phyloP scores from a whole-genome alignment of 257 asterid genomes.

The Petrea volubilis region DNA sequence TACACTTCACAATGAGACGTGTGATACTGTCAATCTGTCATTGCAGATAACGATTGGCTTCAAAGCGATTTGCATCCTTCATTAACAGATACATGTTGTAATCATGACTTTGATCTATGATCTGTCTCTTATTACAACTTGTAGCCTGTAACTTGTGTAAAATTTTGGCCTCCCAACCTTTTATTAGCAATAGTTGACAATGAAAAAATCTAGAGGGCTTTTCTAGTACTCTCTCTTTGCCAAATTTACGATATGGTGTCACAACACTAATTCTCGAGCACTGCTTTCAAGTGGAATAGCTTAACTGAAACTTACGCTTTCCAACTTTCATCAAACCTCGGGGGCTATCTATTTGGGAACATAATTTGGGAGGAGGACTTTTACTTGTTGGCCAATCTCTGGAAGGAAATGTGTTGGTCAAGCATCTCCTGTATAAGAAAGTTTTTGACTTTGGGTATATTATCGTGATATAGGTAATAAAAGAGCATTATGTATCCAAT shows the following conservation, averaged over 20 bases:
- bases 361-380: constrained; percentile 4
- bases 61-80: constrained; percentile 8
- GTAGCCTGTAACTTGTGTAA: not conserved
- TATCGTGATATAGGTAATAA: not conserved
- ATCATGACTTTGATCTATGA: constrained; percentile 7
- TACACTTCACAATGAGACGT: not conserved
- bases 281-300: not conserved
- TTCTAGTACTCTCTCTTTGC: not conserved
- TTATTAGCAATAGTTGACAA: not conserved
- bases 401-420: not conserved
- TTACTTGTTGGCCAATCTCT: not conserved
- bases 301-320: not conserved
- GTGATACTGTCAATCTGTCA: too few species aligned
- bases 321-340: not conserved
- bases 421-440: not conserved
- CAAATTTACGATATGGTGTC: not conserved
- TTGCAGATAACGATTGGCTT: not conserved
- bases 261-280: not conserved
- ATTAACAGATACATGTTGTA: not conserved
- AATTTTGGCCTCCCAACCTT: not conserved
- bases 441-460: constrained; percentile 8
- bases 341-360: not conserved
- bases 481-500: not conserved
- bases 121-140: not conserved
- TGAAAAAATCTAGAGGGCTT: not conserved